These are phyloP conservation scores for Coemansia sp. DNA, from an alignment of 192 early-diverging fungal genomes.

Conservation along the genomic window DNA sequence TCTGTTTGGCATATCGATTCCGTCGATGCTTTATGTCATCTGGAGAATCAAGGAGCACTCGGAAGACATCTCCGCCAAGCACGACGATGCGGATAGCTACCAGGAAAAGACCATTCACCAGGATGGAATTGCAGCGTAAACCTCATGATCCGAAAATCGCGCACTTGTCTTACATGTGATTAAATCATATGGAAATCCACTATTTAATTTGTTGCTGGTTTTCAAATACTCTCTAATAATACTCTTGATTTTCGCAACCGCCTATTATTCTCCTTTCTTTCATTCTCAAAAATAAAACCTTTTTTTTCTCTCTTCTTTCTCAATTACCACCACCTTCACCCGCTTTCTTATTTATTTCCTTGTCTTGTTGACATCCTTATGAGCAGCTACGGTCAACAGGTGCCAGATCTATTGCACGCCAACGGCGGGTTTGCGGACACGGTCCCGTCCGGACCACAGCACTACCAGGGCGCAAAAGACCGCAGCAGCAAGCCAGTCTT, in stretches of 20 bases:
- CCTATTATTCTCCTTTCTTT: too few relatives aligned
- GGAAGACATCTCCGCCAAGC: constrained; percentile 21
- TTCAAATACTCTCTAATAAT: background rate
- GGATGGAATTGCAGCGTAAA: background rate
- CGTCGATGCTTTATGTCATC: constrained; percentile 50
- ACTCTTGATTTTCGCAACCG: background rate
- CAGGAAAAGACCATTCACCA: constrained; percentile 25
- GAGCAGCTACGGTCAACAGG: constrained; percentile 17
- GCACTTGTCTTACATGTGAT: too few relatives aligned
- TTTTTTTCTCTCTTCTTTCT: constrained; percentile 3
- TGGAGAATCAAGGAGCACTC: constrained; percentile 55
- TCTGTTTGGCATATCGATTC: constrained; percentile 42
- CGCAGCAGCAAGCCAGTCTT: background rate
- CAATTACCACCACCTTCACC: background rate
- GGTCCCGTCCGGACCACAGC: constrained; percentile 1
- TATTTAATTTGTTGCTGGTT: too few relatives aligned
- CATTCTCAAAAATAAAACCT: background rate
- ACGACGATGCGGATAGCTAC: constrained; percentile 9
- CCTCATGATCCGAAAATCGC: background rate
- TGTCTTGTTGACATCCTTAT: background rate
- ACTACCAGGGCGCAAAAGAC: background rate
- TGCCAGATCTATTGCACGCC: constrained; percentile 14
- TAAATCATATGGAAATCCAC: too few relatives aligned
- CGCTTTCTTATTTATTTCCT: background rate
- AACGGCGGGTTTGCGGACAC: background rate